phyloP scores from a whole-genome alignment of 208 protist genomes.

The Crithidia thermophila region DNA sequence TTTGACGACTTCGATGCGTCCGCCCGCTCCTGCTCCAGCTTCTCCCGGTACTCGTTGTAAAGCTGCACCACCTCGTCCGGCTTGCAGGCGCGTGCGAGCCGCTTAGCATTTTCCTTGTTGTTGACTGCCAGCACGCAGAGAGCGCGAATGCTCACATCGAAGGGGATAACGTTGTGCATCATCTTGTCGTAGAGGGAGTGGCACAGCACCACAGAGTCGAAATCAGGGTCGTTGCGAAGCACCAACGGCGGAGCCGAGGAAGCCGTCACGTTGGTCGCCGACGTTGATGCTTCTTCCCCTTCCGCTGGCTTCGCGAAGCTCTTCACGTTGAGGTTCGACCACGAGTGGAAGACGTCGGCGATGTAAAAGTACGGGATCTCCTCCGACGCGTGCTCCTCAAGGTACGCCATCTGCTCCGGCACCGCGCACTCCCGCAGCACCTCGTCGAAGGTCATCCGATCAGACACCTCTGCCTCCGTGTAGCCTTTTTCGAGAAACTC shows the following conservation, averaged over 20 bases:
- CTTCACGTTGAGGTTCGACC: conserved; percentile 59
- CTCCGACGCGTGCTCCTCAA: conserved; percentile 81
- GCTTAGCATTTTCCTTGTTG: conserved; percentile 47
- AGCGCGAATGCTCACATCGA: conserved; percentile 69
- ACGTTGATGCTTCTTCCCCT: not conserved
- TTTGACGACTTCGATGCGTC: not conserved
- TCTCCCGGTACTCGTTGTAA: conserved; percentile 49
- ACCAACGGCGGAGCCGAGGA: not conserved
- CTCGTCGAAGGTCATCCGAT: conserved; percentile 80
- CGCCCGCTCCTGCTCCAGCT: conserved; percentile 13
- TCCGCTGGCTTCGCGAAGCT: conserved; percentile 31
- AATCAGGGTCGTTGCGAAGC: conserved; percentile 37
- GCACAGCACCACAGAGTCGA: conserved; percentile 68
- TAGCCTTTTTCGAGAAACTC: conserved; percentile 49
- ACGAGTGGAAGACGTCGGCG: conserved; percentile 83
- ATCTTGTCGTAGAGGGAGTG: conserved; percentile 69
- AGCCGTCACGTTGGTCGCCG: not conserved
- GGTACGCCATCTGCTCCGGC: conserved; percentile 74
- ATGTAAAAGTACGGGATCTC: conserved; percentile 93
- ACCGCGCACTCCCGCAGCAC: conserved; percentile 72
- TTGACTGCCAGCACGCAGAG: conserved; percentile 71
- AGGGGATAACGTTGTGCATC: conserved; percentile 73
- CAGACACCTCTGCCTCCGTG: conserved; percentile 30
- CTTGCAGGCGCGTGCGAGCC: conserved; percentile 35
- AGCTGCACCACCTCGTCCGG: conserved; percentile 43